A percentile compares a stretch with the other conserved stretches of the same genome.
These are phyloP conservation scores for Phytophthora capsici DNA, from an alignment of 352 stramenopile genomes.

Conservation along the genomic window DNA sequence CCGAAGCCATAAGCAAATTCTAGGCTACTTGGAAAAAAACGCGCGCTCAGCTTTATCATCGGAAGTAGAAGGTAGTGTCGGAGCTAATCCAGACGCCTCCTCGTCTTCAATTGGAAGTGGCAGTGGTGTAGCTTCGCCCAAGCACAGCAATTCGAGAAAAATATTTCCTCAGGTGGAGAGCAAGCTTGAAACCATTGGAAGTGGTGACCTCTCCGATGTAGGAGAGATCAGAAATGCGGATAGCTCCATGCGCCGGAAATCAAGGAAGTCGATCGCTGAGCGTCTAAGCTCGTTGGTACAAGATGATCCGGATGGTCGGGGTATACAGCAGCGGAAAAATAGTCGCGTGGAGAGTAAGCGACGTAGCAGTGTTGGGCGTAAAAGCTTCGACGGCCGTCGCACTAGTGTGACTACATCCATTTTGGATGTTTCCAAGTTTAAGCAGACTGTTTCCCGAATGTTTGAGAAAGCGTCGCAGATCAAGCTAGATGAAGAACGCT, in stretches of 20 bases:
- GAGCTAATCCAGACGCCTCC: conserved; percentile 1
- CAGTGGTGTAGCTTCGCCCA: neutral
- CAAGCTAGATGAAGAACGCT: conserved; percentile 41
- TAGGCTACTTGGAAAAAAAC: conserved; percentile 31
- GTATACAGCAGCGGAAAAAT: conserved; percentile 2
- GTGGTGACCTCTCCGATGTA: conserved; percentile 14
- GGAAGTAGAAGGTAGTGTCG: conserved; percentile 1
- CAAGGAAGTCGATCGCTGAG: conserved; percentile 22
- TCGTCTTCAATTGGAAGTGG: conserved; percentile 2
- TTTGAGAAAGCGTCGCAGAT: conserved; percentile 46
- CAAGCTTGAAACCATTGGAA: conserved; percentile 22
- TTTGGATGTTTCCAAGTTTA: conserved; percentile 40
- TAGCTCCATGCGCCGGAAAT: conserved; percentile 5
- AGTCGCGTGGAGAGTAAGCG: conserved; percentile 20
- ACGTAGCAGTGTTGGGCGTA: conserved; percentile 21
- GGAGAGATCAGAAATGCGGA: neutral
- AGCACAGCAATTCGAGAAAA: conserved; percentile 21
- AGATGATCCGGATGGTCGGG: conserved; percentile 12
- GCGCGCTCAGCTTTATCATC: conserved; percentile 14
- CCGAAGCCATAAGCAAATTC: conserved; percentile 25
- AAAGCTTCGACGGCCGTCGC: conserved; percentile 5
- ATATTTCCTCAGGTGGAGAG: conserved; percentile 23
- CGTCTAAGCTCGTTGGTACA: conserved; percentile 23
- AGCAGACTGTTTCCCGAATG: conserved; percentile 43
- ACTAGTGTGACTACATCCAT: conserved; percentile 40